phyloP scores from a whole-genome alignment of 2,329 filamentous ascomycete genomes.

The Seiridium cupressi region DNA sequence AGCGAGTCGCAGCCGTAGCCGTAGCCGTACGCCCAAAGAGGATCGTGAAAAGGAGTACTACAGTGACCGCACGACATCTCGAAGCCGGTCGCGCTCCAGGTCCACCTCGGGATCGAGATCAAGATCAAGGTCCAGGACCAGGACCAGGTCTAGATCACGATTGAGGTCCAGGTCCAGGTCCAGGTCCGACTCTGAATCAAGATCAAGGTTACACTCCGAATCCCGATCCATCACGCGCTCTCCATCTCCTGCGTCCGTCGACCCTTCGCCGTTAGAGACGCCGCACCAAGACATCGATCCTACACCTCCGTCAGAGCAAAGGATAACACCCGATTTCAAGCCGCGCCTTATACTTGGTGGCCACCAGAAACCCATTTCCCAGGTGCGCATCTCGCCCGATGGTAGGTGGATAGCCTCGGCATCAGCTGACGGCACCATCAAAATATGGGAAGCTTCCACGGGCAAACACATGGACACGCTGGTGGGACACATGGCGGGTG shows the following conservation, averaged over 20 bases:
- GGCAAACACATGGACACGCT: conserved; percentile 83
- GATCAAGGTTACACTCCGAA: conserved; percentile 16
- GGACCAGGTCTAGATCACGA: conserved; percentile 15
- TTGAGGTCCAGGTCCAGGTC: conserved; percentile 14
- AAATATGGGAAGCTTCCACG: conserved; percentile 81
- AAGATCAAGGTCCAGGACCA: conserved; percentile 17
- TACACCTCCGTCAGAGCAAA: conserved; percentile 39
- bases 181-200: conserved; percentile 11
- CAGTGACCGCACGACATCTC: conserved; percentile 25
- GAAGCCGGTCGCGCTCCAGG: conserved; percentile 21
- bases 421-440: conserved; percentile 86
- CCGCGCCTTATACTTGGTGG: conserved; percentile 71
- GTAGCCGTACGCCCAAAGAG: conserved; percentile 16
- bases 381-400: conserved; percentile 88
- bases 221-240: conserved; percentile 20
- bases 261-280: conserved; percentile 15
- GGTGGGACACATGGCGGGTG: conserved; percentile 88
- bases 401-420: conserved; percentile 86
- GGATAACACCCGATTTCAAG: conserved; percentile 63
- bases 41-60: conserved; percentile 9
- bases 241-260: conserved; percentile 13
- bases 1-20: conserved; percentile 18
- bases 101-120: conserved; percentile 18
- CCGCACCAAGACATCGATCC: conserved; percentile 10
- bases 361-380: conserved; percentile 76